Percentiles rank a stretch among this genome's conserved stretches.
phyloP scores from a whole-genome alignment of 164 flowering plant species.

The Vitis rotundifolia region DNA sequence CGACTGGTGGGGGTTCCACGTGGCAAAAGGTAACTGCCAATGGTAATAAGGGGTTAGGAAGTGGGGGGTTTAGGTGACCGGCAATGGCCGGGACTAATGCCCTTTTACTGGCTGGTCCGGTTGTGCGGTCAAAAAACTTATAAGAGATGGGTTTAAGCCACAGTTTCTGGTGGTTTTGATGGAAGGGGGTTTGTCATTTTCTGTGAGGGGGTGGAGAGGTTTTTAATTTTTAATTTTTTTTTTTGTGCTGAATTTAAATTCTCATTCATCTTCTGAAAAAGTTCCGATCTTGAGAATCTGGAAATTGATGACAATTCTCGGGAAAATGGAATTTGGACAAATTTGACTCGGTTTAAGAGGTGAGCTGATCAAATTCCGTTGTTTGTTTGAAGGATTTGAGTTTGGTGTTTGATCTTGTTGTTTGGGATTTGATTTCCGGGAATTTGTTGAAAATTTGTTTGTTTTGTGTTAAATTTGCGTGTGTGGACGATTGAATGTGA shows the following conservation, averaged over 20 bases:
- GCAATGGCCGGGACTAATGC: conserved; percentile 15
- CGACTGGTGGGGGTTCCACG: not conserved
- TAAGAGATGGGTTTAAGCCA: conserved; percentile 20
- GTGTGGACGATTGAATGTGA: not conserved
- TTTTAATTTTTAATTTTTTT: not conserved
- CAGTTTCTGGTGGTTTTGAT: conserved; percentile 11
- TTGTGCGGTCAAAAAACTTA: conserved; percentile 30
- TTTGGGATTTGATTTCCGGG: too few species aligned
- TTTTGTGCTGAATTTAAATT: not conserved
- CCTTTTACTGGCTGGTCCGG: conserved; percentile 25
- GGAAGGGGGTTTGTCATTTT: conserved; percentile 28
- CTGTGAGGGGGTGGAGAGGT: not conserved
- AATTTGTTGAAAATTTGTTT: too few species aligned
- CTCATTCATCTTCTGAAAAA: too few species aligned
- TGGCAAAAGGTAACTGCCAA: not conserved
- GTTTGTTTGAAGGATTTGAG: too few species aligned
- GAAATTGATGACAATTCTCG: too few species aligned
- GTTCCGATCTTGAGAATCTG: too few species aligned
- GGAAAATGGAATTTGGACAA: too few species aligned
- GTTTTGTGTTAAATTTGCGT: not conserved
- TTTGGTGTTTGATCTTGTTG: too few species aligned
- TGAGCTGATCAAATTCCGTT: too few species aligned
- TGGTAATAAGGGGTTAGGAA: conserved; percentile 1
- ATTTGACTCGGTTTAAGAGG: too few species aligned
- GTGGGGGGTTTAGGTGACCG: conserved; percentile 10